Conservation (phyloP, 371 early-diverging fungal species). For the Dichotomocladium elegans region DNA sequence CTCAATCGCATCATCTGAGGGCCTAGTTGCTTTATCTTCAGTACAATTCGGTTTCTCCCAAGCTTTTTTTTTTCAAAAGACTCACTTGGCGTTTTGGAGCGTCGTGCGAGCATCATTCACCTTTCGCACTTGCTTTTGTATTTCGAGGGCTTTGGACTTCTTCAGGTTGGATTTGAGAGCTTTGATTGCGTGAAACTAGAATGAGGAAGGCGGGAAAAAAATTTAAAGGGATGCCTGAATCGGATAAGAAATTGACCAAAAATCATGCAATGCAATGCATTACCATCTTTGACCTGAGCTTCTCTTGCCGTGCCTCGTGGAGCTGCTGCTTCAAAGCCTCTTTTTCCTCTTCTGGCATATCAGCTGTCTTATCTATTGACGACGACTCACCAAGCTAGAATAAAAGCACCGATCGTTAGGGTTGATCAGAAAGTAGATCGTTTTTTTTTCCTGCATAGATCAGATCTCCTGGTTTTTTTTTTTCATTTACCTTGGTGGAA, state of each 20-base stretch:
- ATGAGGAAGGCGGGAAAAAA: not conserved
- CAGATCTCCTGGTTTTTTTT: too few species aligned
- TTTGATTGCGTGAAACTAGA: constrained; percentile 33
- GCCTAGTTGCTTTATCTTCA: too few species aligned
- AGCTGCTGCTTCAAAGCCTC: constrained; percentile 4
- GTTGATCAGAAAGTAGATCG: not conserved
- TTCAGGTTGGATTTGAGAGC: constrained; percentile 30
- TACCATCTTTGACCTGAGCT: constrained; percentile 36
- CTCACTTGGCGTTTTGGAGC: constrained; percentile 11
- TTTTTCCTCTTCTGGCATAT: not conserved
- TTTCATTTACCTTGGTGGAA: not conserved
- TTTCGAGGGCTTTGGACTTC: constrained; percentile 28
- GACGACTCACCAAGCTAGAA: not conserved
- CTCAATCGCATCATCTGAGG: too few species aligned
- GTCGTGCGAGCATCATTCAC: constrained; percentile 18
- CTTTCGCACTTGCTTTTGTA: constrained; percentile 32
- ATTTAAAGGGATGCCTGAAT: not conserved
- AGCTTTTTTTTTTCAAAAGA: too few species aligned
- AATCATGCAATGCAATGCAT: too few species aligned
- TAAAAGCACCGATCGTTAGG: not conserved
- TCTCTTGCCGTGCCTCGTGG: constrained; percentile 15
- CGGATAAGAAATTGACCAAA: not conserved
- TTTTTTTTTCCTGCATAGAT: too few species aligned
- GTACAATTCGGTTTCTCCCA: too few species aligned
- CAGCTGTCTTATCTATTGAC: not conserved